Base-by-base conservation (phyloP, 75 land plant species). In the Isoetes taiwanensis region DNA sequence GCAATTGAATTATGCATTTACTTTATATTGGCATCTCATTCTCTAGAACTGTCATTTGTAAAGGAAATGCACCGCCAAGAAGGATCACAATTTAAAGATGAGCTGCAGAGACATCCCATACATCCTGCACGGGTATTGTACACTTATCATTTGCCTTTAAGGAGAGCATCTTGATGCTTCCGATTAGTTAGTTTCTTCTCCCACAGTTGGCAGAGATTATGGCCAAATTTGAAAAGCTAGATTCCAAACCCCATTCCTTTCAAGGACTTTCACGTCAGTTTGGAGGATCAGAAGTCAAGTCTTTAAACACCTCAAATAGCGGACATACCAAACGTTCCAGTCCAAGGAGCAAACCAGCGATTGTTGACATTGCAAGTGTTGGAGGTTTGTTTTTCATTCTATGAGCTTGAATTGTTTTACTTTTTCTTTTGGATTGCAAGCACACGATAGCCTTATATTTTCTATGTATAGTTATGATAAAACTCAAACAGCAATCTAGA, bases 61-160 rank as follows among this genome's bases (percentile, higher is more conserved):
- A 74, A 93, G 99, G 99, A 89, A 67, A 89, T 89, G 90, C 89
- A 88, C 72, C 68, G 66, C 17, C 99, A 94, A 63, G 77, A 75
- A 61, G 99, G 99, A 38, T 32, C 80, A 42, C 96, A 94, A 41
- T 82, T 94, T 42, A 72, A 68, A 32, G 96, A 81, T 34, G 96
- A 89, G 48, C 75, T 94, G 37, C 86, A 89, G 11, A 77, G 76
- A 2, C 84, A 94, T 56, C 68, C 71, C 41, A 77, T 89, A 60
- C 80, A 76, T 75, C 50, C 64, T 58, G 31, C 63, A 52, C 74
- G 59, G 74, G 74, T 59, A 24, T 52, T 43, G 3, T 24, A 20
- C 2, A 57, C 24, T 23, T 64, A 19, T 0, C 0, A 34, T 39
- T 34, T 64, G 28, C 54, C 27, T 6, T 28, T 54, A 8, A n/a